Conservation (phyloP, 2,329 filamentous ascomycete genomes). For the Aspergillus hiratsukae region DNA sequence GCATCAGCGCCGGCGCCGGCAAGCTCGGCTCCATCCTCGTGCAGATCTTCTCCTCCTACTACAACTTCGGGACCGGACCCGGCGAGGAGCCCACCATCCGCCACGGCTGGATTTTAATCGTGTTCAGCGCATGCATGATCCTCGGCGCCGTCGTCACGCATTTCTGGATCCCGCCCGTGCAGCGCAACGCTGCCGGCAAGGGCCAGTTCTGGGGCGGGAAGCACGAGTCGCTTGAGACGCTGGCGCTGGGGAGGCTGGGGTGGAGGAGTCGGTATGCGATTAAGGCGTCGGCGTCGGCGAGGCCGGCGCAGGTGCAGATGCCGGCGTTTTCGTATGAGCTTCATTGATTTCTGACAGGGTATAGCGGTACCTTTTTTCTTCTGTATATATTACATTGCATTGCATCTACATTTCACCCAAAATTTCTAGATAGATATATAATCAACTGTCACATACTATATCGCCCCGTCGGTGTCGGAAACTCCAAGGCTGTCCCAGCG, state of each 20-base stretch:
- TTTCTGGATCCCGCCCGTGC: conserved; percentile 39
- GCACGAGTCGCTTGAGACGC: conserved; percentile 35
- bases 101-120: conserved; percentile 38
- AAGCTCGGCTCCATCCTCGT: conserved; percentile 50
- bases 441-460: no score
- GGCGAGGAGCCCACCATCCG: conserved; percentile 30
- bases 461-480: no score
- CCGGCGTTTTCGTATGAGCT: background rate
- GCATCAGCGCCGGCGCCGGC: conserved; percentile 50
- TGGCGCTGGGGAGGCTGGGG: conserved; percentile 36
- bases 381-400: background rate
- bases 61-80: conserved; percentile 33
- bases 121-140: conserved; percentile 42
- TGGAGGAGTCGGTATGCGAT: conserved; percentile 32
- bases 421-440: no score
- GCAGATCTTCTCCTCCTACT: conserved; percentile 38
- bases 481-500: no score
- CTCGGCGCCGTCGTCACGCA: conserved; percentile 38
- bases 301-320: background rate
- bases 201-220: conserved; percentile 32
- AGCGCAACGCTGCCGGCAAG: conserved; percentile 21
- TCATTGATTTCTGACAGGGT: background rate
- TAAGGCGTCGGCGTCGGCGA: background rate
- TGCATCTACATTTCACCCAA: no score
- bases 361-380: background rate